These are phyloP conservation scores for Phytopythium aichiense DNA, from an alignment of 352 stramenopile species.

Conservation along the genomic window DNA sequence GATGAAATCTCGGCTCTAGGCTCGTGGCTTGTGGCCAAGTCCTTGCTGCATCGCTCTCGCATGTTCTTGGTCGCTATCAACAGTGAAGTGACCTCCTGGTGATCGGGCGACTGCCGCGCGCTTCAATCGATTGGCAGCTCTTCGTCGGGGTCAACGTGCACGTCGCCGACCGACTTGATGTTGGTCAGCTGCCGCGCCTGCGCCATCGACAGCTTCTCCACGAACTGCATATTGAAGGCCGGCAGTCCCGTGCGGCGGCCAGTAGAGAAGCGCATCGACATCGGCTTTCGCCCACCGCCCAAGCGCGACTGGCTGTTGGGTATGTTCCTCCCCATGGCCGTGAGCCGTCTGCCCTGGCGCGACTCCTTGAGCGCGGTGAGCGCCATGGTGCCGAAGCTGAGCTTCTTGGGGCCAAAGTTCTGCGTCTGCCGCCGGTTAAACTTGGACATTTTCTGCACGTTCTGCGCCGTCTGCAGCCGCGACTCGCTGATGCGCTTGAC, in stretches of 20 bases:
- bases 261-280: constrained; percentile 14
- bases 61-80: too few species aligned
- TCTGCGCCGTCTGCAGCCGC: constrained; percentile 59
- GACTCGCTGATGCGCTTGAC: constrained; percentile 64
- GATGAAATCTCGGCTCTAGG: too few species aligned
- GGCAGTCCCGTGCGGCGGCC: constrained; percentile 18
- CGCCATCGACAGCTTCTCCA: constrained; percentile 30
- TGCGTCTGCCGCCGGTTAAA: constrained; percentile 36
- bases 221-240: constrained; percentile 25
- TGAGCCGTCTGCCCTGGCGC: constrained; percentile 12
- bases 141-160: constrained; percentile 21
- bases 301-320: constrained; percentile 2
- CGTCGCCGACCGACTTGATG: constrained; percentile 25
- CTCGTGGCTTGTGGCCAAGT: too few species aligned
- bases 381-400: constrained; percentile 18
- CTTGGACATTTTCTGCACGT: constrained; percentile 62
- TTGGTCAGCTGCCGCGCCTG: constrained; percentile 27
- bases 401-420: constrained; percentile 17
- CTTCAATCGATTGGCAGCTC: constrained; percentile 19
- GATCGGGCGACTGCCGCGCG: background rate
- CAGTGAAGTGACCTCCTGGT: too few species aligned
- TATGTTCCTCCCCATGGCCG: constrained; percentile 3
- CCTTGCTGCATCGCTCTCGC: too few species aligned
- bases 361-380: constrained; percentile 16
- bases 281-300: background rate